Evolutionary conservation across 768 basidiomycete species (phyloP).

Genomic region (Clavulina sp.): DNA sequence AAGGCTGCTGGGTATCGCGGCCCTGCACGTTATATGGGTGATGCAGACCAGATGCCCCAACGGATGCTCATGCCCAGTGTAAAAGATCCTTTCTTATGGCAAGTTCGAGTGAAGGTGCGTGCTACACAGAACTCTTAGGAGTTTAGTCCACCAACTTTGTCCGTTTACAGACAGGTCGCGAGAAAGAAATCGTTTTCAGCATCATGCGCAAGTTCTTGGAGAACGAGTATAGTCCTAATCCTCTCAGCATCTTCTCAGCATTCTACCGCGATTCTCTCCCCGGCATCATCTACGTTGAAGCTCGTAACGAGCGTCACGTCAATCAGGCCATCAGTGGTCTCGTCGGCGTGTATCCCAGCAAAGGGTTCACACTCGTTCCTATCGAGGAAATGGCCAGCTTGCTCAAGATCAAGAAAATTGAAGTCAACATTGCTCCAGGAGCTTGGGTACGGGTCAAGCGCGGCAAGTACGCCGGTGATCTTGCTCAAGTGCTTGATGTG

Average conservation of each 20-base stretch:
- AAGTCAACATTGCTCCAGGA: constrained; percentile 62
- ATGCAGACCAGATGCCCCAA: constrained; percentile 87
- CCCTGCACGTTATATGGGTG: constrained; percentile 65
- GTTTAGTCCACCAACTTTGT: neutral
- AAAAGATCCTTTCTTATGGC: constrained; percentile 91
- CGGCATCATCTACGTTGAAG: constrained; percentile 95
- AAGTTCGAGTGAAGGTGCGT: constrained; percentile 73
- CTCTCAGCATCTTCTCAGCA: constrained; percentile 77
- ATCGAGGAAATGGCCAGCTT: constrained; percentile 97
- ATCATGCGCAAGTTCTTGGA: constrained; percentile 88
- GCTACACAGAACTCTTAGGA: neutral
- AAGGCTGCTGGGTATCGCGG: constrained; percentile 40
- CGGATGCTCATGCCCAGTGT: constrained; percentile 90
- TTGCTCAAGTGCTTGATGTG: constrained; percentile 89
- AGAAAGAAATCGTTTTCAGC: constrained; percentile 84
- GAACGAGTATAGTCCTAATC: constrained; percentile 51
- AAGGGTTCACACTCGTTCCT: constrained; percentile 71
- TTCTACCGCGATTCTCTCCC: constrained; percentile 92
- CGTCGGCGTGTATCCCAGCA: constrained; percentile 76
- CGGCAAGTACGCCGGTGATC: constrained; percentile 84
- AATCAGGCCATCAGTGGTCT: constrained; percentile 73
- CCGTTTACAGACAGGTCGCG: constrained; percentile 55
- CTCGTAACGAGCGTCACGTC: constrained; percentile 73
- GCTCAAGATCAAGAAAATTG: constrained; percentile 89
- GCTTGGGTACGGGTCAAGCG: constrained; percentile 92